These are phyloP conservation scores for Voacanga thouarsii DNA, from an alignment of 257 asterid genomes.

Conservation along the genomic window DNA sequence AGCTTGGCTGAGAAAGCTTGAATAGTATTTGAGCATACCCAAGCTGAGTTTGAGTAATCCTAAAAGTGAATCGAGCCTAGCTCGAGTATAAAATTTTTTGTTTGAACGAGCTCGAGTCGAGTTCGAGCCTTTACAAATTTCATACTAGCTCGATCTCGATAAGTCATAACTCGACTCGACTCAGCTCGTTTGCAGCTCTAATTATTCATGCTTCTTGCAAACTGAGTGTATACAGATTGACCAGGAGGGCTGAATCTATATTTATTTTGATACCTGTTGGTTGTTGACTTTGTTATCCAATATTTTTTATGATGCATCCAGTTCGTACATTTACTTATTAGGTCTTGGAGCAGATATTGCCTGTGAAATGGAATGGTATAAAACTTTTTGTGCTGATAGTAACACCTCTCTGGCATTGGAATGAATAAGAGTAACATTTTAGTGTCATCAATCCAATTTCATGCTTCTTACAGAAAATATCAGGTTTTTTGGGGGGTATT, in stretches of 20 bases:
- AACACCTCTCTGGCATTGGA: not conserved
- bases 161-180: no score
- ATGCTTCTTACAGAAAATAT: not conserved
- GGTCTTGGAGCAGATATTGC: not conserved
- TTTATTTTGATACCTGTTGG: not conserved
- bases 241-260: not conserved
- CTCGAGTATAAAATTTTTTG: no score
- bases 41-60: no score
- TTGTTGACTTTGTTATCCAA: not conserved
- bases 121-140: no score
- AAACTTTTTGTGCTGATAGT: not conserved
- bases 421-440: not conserved
- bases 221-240: not conserved
- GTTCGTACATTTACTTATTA: not conserved
- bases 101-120: no score
- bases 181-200: no score
- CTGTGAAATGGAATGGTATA: not conserved
- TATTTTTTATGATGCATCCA: not conserved
- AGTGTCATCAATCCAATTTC: not conserved
- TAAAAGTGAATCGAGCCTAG: no score
- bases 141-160: no score
- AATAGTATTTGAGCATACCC: no score
- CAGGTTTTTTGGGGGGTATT: no score
- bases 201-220: not conserved
- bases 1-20: no score